These are phyloP conservation scores for Euphorbia tirucalli DNA, from an alignment of 345 rosid genomes.

Conservation along the genomic window DNA sequence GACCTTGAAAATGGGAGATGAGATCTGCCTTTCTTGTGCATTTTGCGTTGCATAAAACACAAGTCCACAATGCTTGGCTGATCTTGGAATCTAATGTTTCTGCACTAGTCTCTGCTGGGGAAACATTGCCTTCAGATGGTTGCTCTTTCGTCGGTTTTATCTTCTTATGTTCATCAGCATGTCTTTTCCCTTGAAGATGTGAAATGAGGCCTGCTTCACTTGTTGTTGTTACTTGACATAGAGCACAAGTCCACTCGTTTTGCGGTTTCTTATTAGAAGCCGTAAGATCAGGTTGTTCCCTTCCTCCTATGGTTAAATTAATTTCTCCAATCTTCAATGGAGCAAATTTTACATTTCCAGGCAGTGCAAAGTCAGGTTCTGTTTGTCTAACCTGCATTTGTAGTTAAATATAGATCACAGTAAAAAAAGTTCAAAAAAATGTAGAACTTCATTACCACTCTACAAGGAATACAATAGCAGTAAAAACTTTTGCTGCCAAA, in stretches of 20 bases:
- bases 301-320: too few species aligned
- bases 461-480: too few species aligned
- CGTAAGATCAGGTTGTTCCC: not conserved
- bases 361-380: not conserved
- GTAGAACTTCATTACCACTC: too few species aligned
- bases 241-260: conserved; percentile 32
- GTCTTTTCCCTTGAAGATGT: conserved; percentile 24
- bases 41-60: not conserved
- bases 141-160: too few species aligned
- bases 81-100: not conserved
- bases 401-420: not conserved
- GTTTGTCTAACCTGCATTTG: conserved; percentile 11
- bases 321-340: too few species aligned
- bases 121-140: not conserved
- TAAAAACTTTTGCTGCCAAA: too few species aligned
- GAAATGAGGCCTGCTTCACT: conserved; percentile 15
- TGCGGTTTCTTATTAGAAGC: conserved; percentile 13
- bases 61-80: not conserved
- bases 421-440: too few species aligned
- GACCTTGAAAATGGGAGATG: conserved; percentile 27
- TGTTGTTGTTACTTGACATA: conserved; percentile 23
- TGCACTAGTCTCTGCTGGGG: not conserved
- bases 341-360: conserved; percentile 1
- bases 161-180: conserved; percentile 2
- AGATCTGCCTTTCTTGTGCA: not conserved